Percentiles rank a stretch among this genome's conserved stretches.
Conservation (phyloP, 371 early-diverging fungal species). For the Rhizopus arrhizus region DNA sequence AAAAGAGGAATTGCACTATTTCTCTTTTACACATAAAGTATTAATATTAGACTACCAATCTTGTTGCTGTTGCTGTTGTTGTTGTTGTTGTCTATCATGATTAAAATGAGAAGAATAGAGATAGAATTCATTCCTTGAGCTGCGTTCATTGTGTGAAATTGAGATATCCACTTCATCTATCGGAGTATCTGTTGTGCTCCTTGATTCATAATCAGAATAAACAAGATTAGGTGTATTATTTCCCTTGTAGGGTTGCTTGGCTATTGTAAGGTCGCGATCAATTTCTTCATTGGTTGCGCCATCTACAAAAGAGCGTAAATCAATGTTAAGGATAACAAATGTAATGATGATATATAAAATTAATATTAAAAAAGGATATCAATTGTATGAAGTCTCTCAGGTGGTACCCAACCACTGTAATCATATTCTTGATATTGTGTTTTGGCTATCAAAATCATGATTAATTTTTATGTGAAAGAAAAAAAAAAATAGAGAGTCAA, state of each 20-base stretch:
- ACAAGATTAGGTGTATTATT: constrained; percentile 30
- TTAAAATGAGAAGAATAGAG: too few species aligned
- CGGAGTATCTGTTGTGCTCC: constrained; percentile 31
- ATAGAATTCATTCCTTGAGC: too few species aligned
- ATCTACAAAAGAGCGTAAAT: constrained; percentile 38
- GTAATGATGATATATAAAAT: neutral
- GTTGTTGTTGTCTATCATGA: too few species aligned
- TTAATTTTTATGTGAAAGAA: constrained; percentile 1
- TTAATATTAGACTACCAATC: too few species aligned
- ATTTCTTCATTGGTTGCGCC: constrained; percentile 32
- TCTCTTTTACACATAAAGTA: too few species aligned
- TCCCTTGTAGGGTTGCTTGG: constrained; percentile 33
- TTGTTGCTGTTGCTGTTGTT: too few species aligned
- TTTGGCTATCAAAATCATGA: constrained; percentile 10
- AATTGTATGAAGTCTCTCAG: constrained; percentile 31
- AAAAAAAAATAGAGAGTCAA: neutral
- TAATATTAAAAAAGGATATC: constrained; percentile 31
- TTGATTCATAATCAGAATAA: constrained; percentile 36
- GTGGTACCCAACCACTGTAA: constrained; percentile 34
- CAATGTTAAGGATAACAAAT: constrained; percentile 22
- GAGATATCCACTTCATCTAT: constrained; percentile 18
- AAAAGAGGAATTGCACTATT: too few species aligned
- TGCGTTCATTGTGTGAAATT: constrained; percentile 9
- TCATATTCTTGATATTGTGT: constrained; percentile 14
- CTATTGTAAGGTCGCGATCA: constrained; percentile 27